Evolutionary conservation across 129 eudicot species (phyloP).

Genomic region (Arctium lappa): DNA sequence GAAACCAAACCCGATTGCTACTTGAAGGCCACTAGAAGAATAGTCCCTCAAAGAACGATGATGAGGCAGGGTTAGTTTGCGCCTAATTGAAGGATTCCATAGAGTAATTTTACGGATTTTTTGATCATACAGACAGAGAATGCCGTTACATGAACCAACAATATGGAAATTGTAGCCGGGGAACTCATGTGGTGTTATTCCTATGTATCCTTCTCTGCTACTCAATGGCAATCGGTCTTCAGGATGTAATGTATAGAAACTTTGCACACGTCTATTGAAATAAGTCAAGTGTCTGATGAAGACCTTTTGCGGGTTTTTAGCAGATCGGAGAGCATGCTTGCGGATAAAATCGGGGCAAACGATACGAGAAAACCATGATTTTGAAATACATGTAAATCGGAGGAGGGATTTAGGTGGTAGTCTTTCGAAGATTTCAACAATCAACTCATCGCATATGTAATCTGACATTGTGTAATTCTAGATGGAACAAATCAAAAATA

Average conservation of each 20-base stretch:
- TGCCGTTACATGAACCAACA: neutral
- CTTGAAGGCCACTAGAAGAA: neutral
- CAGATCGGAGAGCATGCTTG: neutral
- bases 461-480: neutral
- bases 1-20: conserved; percentile 17
- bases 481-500: neutral
- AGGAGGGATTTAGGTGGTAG: neutral
- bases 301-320: neutral
- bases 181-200: neutral
- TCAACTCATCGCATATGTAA: neutral
- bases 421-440: neutral
- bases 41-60: neutral
- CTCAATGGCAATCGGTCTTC: neutral
- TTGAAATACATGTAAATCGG: neutral
- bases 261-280: neutral
- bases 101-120: neutral
- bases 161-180: neutral
- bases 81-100: conserved; percentile 18
- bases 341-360: neutral
- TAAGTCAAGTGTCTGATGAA: neutral
- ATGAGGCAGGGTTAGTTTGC: neutral
- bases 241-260: neutral
- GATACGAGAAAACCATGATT: neutral
- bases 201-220: neutral
- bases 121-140: neutral